phyloP scores from a whole-genome alignment of 805 yeast genomes.

The Wickerhamomyces queroliae region DNA sequence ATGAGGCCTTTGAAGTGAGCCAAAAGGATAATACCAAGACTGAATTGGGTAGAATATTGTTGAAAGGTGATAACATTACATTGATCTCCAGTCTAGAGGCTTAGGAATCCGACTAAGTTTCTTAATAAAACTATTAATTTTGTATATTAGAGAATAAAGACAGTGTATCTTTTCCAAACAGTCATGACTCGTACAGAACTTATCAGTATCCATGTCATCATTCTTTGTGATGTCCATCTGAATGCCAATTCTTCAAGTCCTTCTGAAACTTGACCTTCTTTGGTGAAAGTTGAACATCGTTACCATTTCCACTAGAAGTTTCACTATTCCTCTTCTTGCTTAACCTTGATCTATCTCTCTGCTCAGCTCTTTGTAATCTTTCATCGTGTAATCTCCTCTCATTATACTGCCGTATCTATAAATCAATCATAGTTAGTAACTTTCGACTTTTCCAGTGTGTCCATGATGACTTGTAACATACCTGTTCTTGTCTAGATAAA shows the following conservation, averaged over 20 bases:
- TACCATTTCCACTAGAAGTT: background rate
- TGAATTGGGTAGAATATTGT: slow-evolving; percentile 64
- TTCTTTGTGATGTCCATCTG: too few relatives aligned
- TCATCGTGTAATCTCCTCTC: background rate
- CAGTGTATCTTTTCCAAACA: too few relatives aligned
- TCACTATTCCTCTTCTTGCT: background rate
- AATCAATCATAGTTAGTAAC: background rate
- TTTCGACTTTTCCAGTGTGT: too few relatives aligned
- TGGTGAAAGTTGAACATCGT: too few relatives aligned
- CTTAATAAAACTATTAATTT: too few relatives aligned
- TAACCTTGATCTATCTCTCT: background rate
- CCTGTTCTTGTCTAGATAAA: background rate
- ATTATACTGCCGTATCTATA: background rate
- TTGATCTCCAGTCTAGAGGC: slow-evolving; percentile 40
- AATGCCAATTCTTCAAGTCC: too few relatives aligned
- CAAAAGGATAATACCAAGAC: slow-evolving; percentile 44
- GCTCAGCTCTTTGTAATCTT: background rate
- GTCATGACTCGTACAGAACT: too few relatives aligned
- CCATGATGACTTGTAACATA: too few relatives aligned
- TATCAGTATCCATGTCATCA: too few relatives aligned
- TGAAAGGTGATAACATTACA: slow-evolving; percentile 94
- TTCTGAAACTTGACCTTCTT: too few relatives aligned
- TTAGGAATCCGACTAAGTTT: too few relatives aligned
- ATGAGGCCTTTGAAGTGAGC: slow-evolving; percentile 58
- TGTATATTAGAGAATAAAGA: too few relatives aligned